Percentiles rank a stretch among this genome's conserved stretches.
Evolutionary conservation across 2,329 filamentous ascomycete genomes (phyloP).

Genomic region (Talaromyces rugulosus): DNA sequence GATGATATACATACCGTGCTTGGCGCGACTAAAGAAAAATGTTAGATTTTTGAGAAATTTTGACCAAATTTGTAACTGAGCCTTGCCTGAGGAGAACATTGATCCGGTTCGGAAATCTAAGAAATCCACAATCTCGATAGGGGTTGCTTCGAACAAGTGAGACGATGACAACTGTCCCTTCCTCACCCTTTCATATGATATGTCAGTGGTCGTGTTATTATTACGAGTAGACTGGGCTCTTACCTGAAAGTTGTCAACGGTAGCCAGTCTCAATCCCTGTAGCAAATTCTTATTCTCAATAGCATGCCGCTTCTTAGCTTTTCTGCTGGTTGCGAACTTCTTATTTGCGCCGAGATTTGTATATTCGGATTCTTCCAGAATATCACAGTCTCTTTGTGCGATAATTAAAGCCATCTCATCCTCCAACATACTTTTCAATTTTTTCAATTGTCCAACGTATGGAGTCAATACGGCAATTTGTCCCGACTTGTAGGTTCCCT

Average conservation of each 20-base stretch:
- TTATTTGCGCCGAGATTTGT: background rate
- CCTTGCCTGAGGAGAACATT: background rate
- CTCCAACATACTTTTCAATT: background rate
- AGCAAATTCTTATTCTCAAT: background rate
- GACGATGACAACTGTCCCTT: background rate
- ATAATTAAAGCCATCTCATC: background rate
- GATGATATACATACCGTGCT: constrained; percentile 18
- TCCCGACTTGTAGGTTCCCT: background rate
- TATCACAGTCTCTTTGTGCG: background rate
- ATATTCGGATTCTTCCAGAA: background rate
- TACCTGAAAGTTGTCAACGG: background rate
- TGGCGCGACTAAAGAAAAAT: constrained; percentile 8
- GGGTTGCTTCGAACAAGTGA: background rate
- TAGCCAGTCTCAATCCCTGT: background rate
- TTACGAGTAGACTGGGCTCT: background rate
- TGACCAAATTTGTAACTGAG: background rate
- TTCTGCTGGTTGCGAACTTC: background rate
- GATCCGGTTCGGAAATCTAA: background rate
- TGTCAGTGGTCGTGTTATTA: background rate
- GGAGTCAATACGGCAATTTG: background rate
- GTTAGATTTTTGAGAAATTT: background rate
- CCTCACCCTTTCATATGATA: background rate
- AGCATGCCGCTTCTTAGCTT: background rate
- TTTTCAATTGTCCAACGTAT: background rate
- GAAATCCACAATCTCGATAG: background rate